A percentile compares a stretch with the other conserved stretches of the same genome.
Evolutionary conservation across 1,284 basidiomycete species (phyloP).

Genomic region (Trichosporon sp.): DNA sequence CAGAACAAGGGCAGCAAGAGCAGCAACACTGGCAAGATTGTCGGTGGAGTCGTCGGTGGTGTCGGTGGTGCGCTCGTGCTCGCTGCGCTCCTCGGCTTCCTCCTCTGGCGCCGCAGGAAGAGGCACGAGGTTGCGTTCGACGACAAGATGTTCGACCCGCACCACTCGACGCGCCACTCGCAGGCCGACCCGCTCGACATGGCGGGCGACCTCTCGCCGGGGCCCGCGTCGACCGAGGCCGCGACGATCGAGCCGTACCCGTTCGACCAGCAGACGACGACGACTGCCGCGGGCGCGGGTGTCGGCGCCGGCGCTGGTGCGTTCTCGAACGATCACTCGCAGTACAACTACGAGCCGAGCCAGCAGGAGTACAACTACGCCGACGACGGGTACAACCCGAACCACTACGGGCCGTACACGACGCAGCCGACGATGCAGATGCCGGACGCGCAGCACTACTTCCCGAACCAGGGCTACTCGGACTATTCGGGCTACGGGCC

Average conservation of each 20-base stretch:
- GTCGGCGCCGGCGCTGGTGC: neutral
- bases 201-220: constrained; percentile 30
- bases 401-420: constrained; percentile 23
- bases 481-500: constrained; percentile 18
- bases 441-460: constrained; percentile 44
- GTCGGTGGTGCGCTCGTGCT: constrained; percentile 38
- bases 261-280: constrained; percentile 11
- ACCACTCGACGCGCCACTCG: constrained; percentile 38
- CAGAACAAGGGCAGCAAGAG: neutral
- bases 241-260: constrained; percentile 26
- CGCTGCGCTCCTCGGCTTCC: constrained; percentile 37
- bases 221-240: constrained; percentile 22
- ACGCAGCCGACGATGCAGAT: constrained; percentile 31
- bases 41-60: constrained; percentile 50
- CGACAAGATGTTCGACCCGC: constrained; percentile 49
- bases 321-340: neutral
- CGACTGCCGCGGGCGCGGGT: neutral
- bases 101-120: constrained; percentile 34
- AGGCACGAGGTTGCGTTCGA: constrained; percentile 43
- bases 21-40: constrained; percentile 46
- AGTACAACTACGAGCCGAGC: constrained; percentile 4
- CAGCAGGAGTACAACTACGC: constrained; percentile 2
- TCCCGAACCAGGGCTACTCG: constrained; percentile 16
- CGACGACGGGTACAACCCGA: neutral
- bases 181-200: constrained; percentile 42